Base-by-base conservation (phyloP, 495 filamentous ascomycete genomes). In the Rusavskia elegans region DNA sequence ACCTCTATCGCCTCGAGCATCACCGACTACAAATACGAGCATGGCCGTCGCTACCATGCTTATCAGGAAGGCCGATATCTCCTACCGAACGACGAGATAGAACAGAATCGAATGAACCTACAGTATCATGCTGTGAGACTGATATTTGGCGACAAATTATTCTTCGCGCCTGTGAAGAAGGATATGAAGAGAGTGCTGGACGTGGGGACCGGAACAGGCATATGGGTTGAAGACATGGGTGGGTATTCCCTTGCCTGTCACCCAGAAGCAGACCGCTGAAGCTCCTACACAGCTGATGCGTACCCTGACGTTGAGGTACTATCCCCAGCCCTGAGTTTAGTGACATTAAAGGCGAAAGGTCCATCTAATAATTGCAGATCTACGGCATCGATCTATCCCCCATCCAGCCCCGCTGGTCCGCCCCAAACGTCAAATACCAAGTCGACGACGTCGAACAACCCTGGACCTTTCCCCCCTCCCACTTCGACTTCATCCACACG, bases 401-500 rank as follows among this genome's bases (percentile, higher is more conserved):
- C 17, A 58, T 58, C 36, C 56, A 58, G 32, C 56, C 56, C 25
- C 40, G 41, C 25, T 58, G 53, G 55, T 57, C 21, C 39, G 25
- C 35, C 21, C 23, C 29, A 5, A 45, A 23, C 16, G 30, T 45
- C 48, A 35, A 30, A 16, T 45, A 36, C 21, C 42, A 54, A 40
- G 59, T 78, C 42, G 75, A 79, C 50, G 75, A 78, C 50, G 56
- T 70, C 16, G 67, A 69, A 29, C 67, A 61, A 39, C 61, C 65
- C 17, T 80, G 76, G 76, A 70, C 68, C 0, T 78, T 63, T 52
- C 53, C 62, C 5, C 58, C 62, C 5, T 63, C 73, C 50, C 57
- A 61, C 49, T 83, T 83, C 59, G 81, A 84, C 65, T 77, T 79
- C 51, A 70, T 84, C 51, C 79, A 84, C 65, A 68, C 75, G 3